phyloP scores from a whole-genome alignment of 78 protist genomes.

The Salpingoeca rosetta region DNA sequence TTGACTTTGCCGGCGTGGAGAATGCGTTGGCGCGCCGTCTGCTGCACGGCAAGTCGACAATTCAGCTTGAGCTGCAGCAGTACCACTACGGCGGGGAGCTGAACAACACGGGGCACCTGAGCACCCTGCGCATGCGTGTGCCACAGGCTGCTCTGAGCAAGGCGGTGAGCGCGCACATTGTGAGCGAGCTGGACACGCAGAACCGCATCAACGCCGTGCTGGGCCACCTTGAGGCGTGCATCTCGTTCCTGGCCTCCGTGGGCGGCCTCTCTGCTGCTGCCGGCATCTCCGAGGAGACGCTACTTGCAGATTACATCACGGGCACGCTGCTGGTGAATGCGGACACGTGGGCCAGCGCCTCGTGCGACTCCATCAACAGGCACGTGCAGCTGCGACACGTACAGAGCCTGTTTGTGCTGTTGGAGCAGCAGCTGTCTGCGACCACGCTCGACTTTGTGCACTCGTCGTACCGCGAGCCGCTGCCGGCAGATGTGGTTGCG shows the following conservation, averaged over 20 bases:
- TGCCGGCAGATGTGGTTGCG: not conserved
- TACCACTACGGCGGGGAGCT: slow-evolving; percentile 8
- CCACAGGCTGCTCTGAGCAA: not conserved
- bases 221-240: not conserved
- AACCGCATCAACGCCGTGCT: not conserved
- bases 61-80: slow-evolving; percentile 1
- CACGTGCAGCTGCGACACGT: slow-evolving; percentile 10
- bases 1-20: not conserved
- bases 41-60: not conserved
- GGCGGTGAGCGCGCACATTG: not conserved
- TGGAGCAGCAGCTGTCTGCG: not conserved
- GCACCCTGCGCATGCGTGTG: not conserved
- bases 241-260: not conserved
- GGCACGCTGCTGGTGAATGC: not conserved
- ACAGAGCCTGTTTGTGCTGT: not conserved
- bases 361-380: not conserved
- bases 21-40: not conserved
- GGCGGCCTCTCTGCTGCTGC: slow-evolving; percentile 1
- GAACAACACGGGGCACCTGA: not conserved
- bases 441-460: not conserved
- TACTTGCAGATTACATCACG: not conserved
- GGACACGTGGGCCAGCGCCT: not conserved
- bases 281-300: too few relatives aligned
- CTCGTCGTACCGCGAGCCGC: not conserved
- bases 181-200: slow-evolving; percentile 12